Percentiles rank a stretch among this genome's conserved stretches.
phyloP scores from a whole-genome alignment of 2,329 filamentous ascomycete species.

The Neurospora sp. region DNA sequence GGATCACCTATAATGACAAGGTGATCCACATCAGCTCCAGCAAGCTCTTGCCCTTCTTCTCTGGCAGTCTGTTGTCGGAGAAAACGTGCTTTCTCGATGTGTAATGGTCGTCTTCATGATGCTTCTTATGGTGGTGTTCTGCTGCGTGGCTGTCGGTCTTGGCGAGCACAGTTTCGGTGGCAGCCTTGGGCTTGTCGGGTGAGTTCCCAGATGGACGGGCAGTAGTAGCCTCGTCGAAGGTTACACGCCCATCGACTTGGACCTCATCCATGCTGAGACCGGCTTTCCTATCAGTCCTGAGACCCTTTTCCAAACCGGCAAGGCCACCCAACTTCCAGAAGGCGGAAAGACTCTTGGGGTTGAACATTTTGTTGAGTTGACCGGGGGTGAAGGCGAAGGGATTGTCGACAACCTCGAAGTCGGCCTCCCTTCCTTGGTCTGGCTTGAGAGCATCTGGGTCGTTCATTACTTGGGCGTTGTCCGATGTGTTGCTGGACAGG shows the following conservation, averaged over 20 bases:
- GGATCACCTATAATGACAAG: too few relatives aligned
- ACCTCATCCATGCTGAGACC: slow-evolving; percentile 73
- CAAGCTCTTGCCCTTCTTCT: slow-evolving; percentile 65
- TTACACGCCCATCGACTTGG: slow-evolving; percentile 51
- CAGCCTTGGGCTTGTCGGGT: slow-evolving; percentile 24
- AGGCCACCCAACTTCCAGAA: slow-evolving; percentile 76
- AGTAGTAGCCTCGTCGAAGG: slow-evolving; percentile 63
- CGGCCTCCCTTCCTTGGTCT: slow-evolving; percentile 64
- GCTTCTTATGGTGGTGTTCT: not conserved
- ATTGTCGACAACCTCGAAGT: slow-evolving; percentile 69
- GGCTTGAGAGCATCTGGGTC: slow-evolving; percentile 63
- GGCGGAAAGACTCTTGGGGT: slow-evolving; percentile 76
- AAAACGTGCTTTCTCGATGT: slow-evolving; percentile 53
- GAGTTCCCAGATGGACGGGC: not conserved
- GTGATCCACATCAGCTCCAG: slow-evolving; percentile 72
- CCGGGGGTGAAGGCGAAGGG: slow-evolving; percentile 80
- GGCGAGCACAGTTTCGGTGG: slow-evolving; percentile 20
- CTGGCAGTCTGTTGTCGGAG: slow-evolving; percentile 62
- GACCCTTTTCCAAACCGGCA: slow-evolving; percentile 65
- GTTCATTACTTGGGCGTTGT: slow-evolving; percentile 48
- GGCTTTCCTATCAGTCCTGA: slow-evolving; percentile 60
- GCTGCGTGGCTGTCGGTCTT: slow-evolving; percentile 5
- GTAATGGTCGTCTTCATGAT: slow-evolving; percentile 6
- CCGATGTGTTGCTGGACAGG: slow-evolving; percentile 21
- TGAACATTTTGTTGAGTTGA: slow-evolving; percentile 77